Conservation (phyloP, 345 rosid genomes). For the Citrus cavaleriei region DNA sequence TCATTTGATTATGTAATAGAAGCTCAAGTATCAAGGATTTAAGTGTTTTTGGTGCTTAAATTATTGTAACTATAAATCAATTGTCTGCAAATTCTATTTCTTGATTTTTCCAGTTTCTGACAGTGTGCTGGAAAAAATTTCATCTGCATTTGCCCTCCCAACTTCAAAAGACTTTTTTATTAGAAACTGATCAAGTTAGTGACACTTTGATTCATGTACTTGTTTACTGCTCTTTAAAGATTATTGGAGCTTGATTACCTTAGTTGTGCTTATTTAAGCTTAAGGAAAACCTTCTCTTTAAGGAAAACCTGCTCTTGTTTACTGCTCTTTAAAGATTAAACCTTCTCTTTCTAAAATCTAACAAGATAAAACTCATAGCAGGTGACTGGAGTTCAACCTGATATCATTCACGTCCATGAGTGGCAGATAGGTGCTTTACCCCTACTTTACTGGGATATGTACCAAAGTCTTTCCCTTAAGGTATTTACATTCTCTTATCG, state of each 20-base stretch:
- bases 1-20: neutral
- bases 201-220: slow-evolving; percentile 1
- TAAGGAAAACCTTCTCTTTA: neutral
- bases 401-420: slow-evolving; percentile 58
- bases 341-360: neutral
- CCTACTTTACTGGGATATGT: slow-evolving; percentile 65
- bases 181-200: slow-evolving; percentile 2
- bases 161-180: neutral
- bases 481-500: slow-evolving; percentile 18
- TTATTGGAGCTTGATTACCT: slow-evolving; percentile 2
- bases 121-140: neutral
- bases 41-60: neutral
- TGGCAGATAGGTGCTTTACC: slow-evolving; percentile 60
- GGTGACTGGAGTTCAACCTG: slow-evolving; percentile 52
- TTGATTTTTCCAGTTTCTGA: neutral
- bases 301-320: neutral
- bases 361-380: slow-evolving; percentile 17
- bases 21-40: neutral
- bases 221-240: neutral
- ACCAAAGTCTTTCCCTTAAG: slow-evolving; percentile 43
- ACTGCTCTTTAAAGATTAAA: no score
- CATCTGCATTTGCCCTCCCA: neutral
- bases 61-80: neutral
- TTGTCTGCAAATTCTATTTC: neutral
- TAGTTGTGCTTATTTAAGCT: neutral